Percentiles rank a stretch among this genome's conserved stretches.
phyloP scores from a whole-genome alignment of 352 stramenopile genomes.

The Peronospora farinosa region DNA sequence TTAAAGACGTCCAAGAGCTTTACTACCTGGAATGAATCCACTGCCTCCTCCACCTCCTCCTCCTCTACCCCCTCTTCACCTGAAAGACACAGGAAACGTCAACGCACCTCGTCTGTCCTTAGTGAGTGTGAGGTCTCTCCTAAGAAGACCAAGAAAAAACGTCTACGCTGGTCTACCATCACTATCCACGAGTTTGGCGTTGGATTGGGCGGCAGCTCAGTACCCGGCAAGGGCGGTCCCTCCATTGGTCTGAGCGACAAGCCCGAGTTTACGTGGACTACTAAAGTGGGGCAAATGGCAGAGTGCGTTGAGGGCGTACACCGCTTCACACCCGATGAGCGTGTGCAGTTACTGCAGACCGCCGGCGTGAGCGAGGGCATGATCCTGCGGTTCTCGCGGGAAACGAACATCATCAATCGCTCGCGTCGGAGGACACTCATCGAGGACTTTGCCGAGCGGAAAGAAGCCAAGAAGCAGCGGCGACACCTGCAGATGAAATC shows the following conservation, averaged over 20 bases:
- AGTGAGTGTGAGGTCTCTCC: slow-evolving; percentile 8
- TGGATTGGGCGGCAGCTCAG: slow-evolving; percentile 41
- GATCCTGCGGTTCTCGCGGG: slow-evolving; percentile 57
- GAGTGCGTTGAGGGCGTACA: slow-evolving; percentile 52
- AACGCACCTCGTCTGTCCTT: slow-evolving; percentile 9
- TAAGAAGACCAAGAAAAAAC: slow-evolving; percentile 41
- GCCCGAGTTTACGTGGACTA: slow-evolving; percentile 57
- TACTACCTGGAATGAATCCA: slow-evolving; percentile 2
- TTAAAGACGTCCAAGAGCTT: slow-evolving; percentile 4
- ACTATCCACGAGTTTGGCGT: slow-evolving; percentile 57
- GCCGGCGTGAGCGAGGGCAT: slow-evolving; percentile 55
- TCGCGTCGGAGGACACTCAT: slow-evolving; percentile 44
- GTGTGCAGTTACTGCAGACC: slow-evolving; percentile 40
- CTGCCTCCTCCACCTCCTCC: slow-evolving; percentile 2
- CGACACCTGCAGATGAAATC: slow-evolving; percentile 11
- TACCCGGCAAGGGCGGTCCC: slow-evolving; percentile 43
- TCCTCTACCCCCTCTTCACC: slow-evolving; percentile 2
- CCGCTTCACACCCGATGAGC: slow-evolving; percentile 47
- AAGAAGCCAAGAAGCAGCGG: slow-evolving; percentile 26
- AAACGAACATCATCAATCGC: slow-evolving; percentile 59
- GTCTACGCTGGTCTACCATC: slow-evolving; percentile 47
- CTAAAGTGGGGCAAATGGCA: slow-evolving; percentile 56
- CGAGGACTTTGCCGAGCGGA: slow-evolving; percentile 35
- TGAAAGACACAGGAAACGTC: slow-evolving; percentile 14
- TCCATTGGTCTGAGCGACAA: slow-evolving; percentile 45